Conservation (phyloP, 331 rosid genomes). For the Cydonia oblonga region DNA sequence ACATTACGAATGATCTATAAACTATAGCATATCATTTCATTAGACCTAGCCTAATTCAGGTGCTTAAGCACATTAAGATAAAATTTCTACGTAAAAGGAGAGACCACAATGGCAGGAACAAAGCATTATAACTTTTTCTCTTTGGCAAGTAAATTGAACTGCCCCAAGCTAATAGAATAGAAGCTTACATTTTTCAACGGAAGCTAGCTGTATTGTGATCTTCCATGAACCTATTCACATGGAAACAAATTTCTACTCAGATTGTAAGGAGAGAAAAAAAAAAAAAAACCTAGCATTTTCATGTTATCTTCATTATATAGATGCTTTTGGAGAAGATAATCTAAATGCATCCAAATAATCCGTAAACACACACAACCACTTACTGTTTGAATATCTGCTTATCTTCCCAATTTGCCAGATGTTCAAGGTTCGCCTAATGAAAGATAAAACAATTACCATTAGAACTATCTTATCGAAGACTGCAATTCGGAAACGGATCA, state of each 20-base stretch:
- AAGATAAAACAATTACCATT: too few species aligned
- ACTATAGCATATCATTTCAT: background rate
- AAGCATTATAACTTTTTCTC: background rate
- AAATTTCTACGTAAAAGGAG: background rate
- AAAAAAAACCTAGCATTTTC: background rate
- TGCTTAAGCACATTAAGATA: background rate
- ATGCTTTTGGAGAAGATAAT: background rate
- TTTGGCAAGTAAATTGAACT: background rate
- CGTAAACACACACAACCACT: too few species aligned
- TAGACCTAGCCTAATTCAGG: background rate
- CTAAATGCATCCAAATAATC: too few species aligned
- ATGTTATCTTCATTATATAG: background rate
- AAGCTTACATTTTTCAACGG: conserved; percentile 77
- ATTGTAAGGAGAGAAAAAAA: background rate
- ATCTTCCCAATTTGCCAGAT: too few species aligned
- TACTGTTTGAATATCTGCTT: too few species aligned
- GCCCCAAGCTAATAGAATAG: conserved; percentile 8
- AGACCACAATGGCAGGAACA: background rate
- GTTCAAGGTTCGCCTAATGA: too few species aligned
- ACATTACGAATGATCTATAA: background rate
- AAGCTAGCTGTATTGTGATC: conserved; percentile 95
- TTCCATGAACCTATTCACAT: conserved; percentile 74
- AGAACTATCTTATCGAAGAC: too few species aligned
- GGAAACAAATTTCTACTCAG: background rate
- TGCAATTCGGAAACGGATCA: too few species aligned